Evolutionary conservation across 352 stramenopile species (phyloP).

Genomic region (Phytopythium mirpurense): DNA sequence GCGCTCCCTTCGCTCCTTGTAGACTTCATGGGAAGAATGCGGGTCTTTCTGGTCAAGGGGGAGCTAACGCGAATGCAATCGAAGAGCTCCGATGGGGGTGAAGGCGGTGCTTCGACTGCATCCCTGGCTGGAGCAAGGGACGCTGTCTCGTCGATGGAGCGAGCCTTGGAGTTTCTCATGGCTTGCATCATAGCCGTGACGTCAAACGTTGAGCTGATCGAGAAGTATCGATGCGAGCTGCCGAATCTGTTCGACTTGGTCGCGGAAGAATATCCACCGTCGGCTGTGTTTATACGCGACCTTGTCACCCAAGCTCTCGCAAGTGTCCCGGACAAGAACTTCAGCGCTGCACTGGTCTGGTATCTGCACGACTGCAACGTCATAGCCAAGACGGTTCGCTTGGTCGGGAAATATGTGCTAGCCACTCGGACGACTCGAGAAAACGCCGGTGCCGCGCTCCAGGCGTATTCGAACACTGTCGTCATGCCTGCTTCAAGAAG

Average conservation of each 20-base stretch:
- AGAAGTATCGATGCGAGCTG: constrained; percentile 65
- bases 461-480: constrained; percentile 5
- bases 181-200: constrained; percentile 52
- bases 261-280: constrained; percentile 55
- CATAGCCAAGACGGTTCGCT: constrained; percentile 36
- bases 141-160: constrained; percentile 14
- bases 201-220: constrained; percentile 42
- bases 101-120: background rate
- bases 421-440: constrained; percentile 24
- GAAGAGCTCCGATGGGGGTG: background rate
- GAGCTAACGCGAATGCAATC: constrained; percentile 27
- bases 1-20: constrained; percentile 62
- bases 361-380: constrained; percentile 67
- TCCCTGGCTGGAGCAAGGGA: background rate
- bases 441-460: constrained; percentile 29
- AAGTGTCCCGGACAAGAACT: constrained; percentile 46
- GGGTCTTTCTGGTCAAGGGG: constrained; percentile 36
- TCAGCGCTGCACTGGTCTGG: constrained; percentile 69
- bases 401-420: constrained; percentile 32
- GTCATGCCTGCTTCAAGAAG: background rate
- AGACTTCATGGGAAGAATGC: constrained; percentile 57
- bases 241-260: constrained; percentile 57
- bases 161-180: constrained; percentile 50
- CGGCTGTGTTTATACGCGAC: constrained; percentile 41
- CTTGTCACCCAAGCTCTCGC: constrained; percentile 36